Percentiles rank a stretch among this genome's conserved stretches.
phyloP scores from a whole-genome alignment of 768 basidiomycete species.

The Dentipellis sp. region DNA sequence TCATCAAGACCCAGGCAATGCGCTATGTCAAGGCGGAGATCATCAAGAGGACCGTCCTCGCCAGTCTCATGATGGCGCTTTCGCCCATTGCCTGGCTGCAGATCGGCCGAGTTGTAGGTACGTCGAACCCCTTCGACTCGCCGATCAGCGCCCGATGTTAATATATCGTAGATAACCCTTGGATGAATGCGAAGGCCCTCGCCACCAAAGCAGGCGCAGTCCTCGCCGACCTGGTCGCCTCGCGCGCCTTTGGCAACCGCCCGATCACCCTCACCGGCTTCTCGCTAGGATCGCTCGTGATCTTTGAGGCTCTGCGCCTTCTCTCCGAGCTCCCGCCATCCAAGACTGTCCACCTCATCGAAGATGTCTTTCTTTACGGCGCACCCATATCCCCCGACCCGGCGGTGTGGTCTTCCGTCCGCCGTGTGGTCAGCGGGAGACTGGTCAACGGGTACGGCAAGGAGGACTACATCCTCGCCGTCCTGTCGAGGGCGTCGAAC shows the following conservation, averaged over 20 bases:
- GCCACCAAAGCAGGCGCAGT: conserved; percentile 46
- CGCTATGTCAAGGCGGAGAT: conserved; percentile 39
- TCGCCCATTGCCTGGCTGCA: conserved; percentile 41
- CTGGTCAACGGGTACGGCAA: conserved; percentile 45
- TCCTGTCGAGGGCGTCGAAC: conserved; percentile 38
- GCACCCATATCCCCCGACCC: conserved; percentile 34
- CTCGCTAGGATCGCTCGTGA: conserved; percentile 46
- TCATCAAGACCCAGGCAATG: conserved; percentile 41
- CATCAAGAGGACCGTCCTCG: conserved; percentile 41
- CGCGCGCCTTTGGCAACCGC: conserved; percentile 43
- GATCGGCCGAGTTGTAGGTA: conserved; percentile 46
- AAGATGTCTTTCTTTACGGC: conserved; percentile 49
- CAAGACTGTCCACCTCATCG: conserved; percentile 36
- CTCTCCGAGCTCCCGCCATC: conserved; percentile 35
- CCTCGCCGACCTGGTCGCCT: conserved; percentile 38
- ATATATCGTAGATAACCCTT: conserved; percentile 42
- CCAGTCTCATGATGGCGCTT: conserved; percentile 38
- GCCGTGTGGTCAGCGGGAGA: conserved; percentile 41
- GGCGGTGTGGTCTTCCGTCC: conserved; percentile 34
- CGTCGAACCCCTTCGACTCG: conserved; percentile 7
- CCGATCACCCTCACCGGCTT: conserved; percentile 49
- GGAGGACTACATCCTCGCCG: conserved; percentile 45
- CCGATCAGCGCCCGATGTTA: neutral
- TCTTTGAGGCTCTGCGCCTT: conserved; percentile 44
- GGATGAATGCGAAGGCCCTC: conserved; percentile 46